Conservation (phyloP, 75 land plant genomes). For the Pinus albicaulis region DNA sequence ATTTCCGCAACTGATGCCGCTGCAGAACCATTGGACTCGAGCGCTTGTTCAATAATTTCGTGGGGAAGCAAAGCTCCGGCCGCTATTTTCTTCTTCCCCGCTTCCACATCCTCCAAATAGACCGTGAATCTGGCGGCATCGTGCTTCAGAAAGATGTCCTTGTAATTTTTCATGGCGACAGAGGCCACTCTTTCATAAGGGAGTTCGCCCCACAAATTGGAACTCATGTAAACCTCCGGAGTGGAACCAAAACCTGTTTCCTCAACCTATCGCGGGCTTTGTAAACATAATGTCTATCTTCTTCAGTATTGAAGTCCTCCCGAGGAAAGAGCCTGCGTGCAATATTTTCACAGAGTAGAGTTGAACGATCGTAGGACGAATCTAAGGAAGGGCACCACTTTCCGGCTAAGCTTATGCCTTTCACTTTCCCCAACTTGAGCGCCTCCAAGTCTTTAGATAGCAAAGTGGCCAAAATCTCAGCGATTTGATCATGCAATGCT, state of each 20-base stretch:
- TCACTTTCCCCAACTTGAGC: slow-evolving; percentile 16
- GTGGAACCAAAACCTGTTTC: too few species aligned
- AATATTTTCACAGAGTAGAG: slow-evolving; percentile 51
- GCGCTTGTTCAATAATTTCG: slow-evolving; percentile 35
- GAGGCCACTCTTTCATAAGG: slow-evolving; percentile 70
- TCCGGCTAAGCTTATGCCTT: slow-evolving; percentile 45
- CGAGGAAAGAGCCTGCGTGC: slow-evolving; percentile 48
- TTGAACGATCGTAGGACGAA: slow-evolving; percentile 1
- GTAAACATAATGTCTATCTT: too few species aligned
- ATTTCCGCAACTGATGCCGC: slow-evolving; percentile 53
- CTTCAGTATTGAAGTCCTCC: too few species aligned
- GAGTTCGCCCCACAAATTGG: slow-evolving; percentile 44
- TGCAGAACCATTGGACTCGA: not conserved
- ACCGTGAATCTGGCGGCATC: slow-evolving; percentile 42
- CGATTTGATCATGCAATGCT: slow-evolving; percentile 37
- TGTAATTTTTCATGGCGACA: slow-evolving; percentile 75
- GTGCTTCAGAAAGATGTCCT: slow-evolving; percentile 48
- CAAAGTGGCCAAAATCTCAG: slow-evolving; percentile 47
- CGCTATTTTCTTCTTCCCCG: slow-evolving; percentile 59
- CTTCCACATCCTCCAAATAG: slow-evolving; percentile 42
- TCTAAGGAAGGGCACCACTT: slow-evolving; percentile 35
- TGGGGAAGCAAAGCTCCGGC: slow-evolving; percentile 77
- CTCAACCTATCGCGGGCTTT: too few species aligned
- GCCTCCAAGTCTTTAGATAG: slow-evolving; percentile 29
- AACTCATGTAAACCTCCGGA: slow-evolving; percentile 39